Base-by-base conservation (phyloP, 495 filamentous ascomycete genomes). In the Hypoxylon fragiforme region DNA sequence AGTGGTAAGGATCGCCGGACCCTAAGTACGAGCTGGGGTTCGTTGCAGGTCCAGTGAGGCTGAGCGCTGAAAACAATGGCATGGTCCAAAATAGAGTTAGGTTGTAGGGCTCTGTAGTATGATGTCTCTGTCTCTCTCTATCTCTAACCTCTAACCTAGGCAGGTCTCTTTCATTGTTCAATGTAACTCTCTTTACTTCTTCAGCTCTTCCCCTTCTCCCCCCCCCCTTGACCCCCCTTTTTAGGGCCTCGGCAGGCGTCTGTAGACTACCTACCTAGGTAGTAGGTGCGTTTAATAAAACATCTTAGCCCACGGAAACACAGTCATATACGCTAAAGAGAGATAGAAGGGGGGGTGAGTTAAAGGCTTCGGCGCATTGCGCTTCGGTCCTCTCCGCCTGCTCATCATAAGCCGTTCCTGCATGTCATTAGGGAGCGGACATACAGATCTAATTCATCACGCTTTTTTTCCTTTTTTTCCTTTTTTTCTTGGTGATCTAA, bases 51-150 rank as follows among this genome's bases (percentile, higher is more conserved):
- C n/a, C 51, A 62, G 26, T 52, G 58, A 62, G 58, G 58, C 58
- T 62, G 58, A 62, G 58, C 48, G 58, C 58, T 62, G 58, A 62
- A 53, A 62, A 48, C 28, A 22, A n/a, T n/a, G n/a, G n/a, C n/a
- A 32, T 50, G 36, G 30, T 47, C 26, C 6, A 24, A 50, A 46
- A 21, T 47, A 21, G 21, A 55, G 36, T 41, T 55, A 45, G n/a
- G n/a, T n/a, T n/a, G n/a, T n/a, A n/a, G 50, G 45, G 57, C 57
- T 61, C 50, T 60, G 4, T 28, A 9, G 4, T 28, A 4, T 28
- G 24, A 4, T 28, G 4, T 9, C 24, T 28, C 24, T 28, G 9
- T 4, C 24, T 28, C 24, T 9, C 9, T 28, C 9, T 28, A 4
- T 4, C 9, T 28, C 9, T 28, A 4, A 9, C 24, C 9, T 28